Evolutionary conservation across 805 yeast species (phyloP), one percentile per base, ranked within the genome.

Genomic region (Yamadazyma takamatsuzukensis): DNA sequence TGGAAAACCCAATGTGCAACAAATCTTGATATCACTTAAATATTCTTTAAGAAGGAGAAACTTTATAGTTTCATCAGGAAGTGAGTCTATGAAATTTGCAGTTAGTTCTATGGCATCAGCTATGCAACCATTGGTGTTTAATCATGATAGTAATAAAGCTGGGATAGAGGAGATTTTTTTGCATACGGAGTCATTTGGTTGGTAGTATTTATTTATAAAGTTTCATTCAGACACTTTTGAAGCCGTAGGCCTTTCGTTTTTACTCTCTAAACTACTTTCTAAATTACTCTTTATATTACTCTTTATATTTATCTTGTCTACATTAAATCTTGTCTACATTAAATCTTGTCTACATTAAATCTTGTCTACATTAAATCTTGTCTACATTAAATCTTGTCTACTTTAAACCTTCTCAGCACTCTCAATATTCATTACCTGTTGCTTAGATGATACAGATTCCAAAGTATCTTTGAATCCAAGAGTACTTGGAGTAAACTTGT

Each of bases 161-260:
- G 39, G 45, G 1, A 50, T 69, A 10, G 66, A 64, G 27, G 79
- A 74, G 44, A 53, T 73, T 10, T 72, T 61, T 34, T 47, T 74
- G 18, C 78, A 74, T 39, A 68, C 78, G 0, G 80, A 74, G 44
- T 53, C 68, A 21, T 74, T 70, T 46, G 74, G 75, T 1, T 74
- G 66, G 66, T 61, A 44, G 39, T 21, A 6, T n/a, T 23, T 10
- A 10, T 12, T 23, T 23, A n/a, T 23, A 23, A 12, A 12, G 10
- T n/a, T n/a, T n/a, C n/a, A n/a, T n/a, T n/a, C n/a, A n/a, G n/a
- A n/a, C n/a, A n/a, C n/a, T n/a, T n/a, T n/a, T n/a, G n/a, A n/a
- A n/a, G n/a, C n/a, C n/a, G n/a, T n/a, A n/a, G n/a, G n/a, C n/a
- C n/a, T n/a, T n/a, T n/a, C n/a, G n/a, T n/a, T n/a, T n/a, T n/a